Conservation (phyloP, 495 filamentous ascomycete genomes). For the Penicillium silybi region DNA sequence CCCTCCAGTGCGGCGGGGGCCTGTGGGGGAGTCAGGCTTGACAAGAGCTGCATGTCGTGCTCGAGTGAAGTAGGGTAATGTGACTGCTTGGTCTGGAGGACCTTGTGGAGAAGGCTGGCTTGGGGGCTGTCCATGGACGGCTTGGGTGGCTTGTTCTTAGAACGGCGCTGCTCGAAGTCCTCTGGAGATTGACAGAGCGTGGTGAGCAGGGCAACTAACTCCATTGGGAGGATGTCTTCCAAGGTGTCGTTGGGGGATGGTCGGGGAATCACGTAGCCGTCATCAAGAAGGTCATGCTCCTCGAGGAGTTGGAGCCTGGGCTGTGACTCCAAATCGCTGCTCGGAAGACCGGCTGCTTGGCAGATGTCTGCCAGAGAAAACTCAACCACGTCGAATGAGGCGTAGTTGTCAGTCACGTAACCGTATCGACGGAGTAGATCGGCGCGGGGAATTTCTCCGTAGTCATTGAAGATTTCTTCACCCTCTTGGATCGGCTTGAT, state of each 20-base stretch:
- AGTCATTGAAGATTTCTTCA: slow-evolving; percentile 89
- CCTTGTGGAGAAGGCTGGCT: slow-evolving; percentile 28
- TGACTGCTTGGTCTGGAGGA: slow-evolving; percentile 24
- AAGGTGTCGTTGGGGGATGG: slow-evolving; percentile 31
- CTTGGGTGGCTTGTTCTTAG: slow-evolving; percentile 48
- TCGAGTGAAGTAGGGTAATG: slow-evolving; percentile 61
- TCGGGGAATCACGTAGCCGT: slow-evolving; percentile 50
- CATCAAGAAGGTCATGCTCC: slow-evolving; percentile 48
- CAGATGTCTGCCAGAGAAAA: slow-evolving; percentile 57
- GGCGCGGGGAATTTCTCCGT: slow-evolving; percentile 75
- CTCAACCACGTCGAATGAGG: slow-evolving; percentile 78
- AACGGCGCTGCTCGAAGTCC: slow-evolving; percentile 31
- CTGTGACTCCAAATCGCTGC: slow-evolving; percentile 39
- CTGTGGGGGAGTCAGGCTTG: slow-evolving; percentile 19
- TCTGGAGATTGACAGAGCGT: slow-evolving; percentile 41
- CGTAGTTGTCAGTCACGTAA: slow-evolving; percentile 76
- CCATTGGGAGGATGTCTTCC: slow-evolving; percentile 39
- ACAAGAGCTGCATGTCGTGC: slow-evolving; percentile 57
- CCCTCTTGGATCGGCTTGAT: slow-evolving; percentile 61
- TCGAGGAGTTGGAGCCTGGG: slow-evolving; percentile 47
- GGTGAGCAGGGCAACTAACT: slow-evolving; percentile 48
- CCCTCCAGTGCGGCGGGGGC: slow-evolving; percentile 20
- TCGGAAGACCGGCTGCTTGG: slow-evolving; percentile 39
- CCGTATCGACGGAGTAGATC: slow-evolving; percentile 87
- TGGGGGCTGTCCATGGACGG: slow-evolving; percentile 27